These are phyloP conservation scores for Geotrichum cucujoidarum DNA, from an alignment of 1,139 yeast genomes.

Conservation along the genomic window DNA sequence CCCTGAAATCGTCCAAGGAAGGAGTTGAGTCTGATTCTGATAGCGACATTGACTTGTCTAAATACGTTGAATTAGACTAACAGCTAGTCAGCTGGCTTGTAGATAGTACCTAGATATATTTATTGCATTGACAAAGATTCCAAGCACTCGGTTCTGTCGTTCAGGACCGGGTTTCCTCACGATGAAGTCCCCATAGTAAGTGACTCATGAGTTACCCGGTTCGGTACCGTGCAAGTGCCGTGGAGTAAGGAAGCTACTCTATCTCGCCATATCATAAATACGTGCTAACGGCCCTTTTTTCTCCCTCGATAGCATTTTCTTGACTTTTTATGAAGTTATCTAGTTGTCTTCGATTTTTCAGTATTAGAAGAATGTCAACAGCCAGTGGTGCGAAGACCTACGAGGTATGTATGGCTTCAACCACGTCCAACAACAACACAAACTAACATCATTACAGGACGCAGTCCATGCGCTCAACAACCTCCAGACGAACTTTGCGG, in stretches of 20 bases:
- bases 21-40: neutral
- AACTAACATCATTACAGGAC: conserved; percentile 23
- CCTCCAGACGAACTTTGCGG: conserved; percentile 85
- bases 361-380: conserved; percentile 16
- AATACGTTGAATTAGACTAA: too few relatives aligned
- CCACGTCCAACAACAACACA: too few relatives aligned
- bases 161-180: too few relatives aligned
- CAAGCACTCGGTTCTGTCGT: too few relatives aligned
- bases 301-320: too few relatives aligned
- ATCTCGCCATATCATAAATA: neutral
- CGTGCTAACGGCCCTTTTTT: neutral
- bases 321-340: conserved; percentile 9
- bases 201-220: conserved; percentile 2
- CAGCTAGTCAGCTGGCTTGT: neutral
- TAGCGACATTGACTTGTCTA: neutral
- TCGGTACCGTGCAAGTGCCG: neutral
- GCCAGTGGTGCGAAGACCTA: conserved; percentile 12
- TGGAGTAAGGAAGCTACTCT: neutral
- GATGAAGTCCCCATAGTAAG: too few relatives aligned
- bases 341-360: neutral
- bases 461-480: conserved; percentile 83
- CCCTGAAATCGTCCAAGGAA: neutral
- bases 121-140: too few relatives aligned
- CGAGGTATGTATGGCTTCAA: conserved; percentile 1
- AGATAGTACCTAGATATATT: neutral